These are phyloP conservation scores for Xylaria sp. DNA, from an alignment of 2,329 filamentous ascomycete genomes.

Conservation along the genomic window DNA sequence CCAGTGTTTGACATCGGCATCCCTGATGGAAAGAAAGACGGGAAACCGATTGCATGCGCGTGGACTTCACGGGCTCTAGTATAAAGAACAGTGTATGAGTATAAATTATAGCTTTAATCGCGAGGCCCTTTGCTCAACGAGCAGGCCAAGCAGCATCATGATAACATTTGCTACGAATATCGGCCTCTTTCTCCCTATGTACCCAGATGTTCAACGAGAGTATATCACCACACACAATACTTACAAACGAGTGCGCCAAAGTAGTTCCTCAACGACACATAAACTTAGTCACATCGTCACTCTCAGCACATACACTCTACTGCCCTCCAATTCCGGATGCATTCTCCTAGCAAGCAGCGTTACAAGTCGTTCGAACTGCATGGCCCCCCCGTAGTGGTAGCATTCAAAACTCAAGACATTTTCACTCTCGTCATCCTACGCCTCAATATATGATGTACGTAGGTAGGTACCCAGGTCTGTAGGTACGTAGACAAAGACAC, in stretches of 20 bases:
- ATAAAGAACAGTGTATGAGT: constrained; percentile 18
- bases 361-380: too few relatives aligned
- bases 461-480: too few relatives aligned
- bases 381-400: too few relatives aligned
- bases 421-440: too few relatives aligned
- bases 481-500: not conserved
- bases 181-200: not conserved
- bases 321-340: too few relatives aligned
- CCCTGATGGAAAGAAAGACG: not conserved
- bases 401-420: too few relatives aligned
- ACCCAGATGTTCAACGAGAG: not conserved
- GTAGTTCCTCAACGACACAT: too few relatives aligned
- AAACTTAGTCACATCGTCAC: too few relatives aligned
- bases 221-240: not conserved
- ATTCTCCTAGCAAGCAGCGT: not conserved
- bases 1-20: not conserved
- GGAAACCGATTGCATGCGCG: not conserved
- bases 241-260: not conserved
- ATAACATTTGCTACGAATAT: not conserved
- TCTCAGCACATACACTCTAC: too few relatives aligned
- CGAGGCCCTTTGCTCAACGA: not conserved
- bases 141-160: not conserved
- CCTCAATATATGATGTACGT: too few relatives aligned
- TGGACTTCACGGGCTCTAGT: not conserved
- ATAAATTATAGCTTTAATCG: not conserved